phyloP scores from a whole-genome alignment of 2,329 filamentous ascomycete species.

The Beauveria rudraprayagi region DNA sequence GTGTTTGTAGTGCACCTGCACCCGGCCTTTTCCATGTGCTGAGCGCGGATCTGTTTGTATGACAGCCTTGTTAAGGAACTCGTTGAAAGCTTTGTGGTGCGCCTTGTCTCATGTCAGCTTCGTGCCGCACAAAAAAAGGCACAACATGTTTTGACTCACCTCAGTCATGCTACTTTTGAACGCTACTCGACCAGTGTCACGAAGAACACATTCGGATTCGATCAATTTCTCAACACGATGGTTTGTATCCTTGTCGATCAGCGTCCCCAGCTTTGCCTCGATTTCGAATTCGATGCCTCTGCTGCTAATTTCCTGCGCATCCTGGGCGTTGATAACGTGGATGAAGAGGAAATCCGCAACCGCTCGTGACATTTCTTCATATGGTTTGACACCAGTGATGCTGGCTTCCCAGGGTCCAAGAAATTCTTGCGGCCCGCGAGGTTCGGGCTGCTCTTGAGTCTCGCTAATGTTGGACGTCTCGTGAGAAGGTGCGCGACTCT shows the following conservation, averaged over 20 bases:
- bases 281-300: constrained; percentile 76
- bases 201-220: constrained; percentile 61
- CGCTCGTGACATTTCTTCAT: constrained; percentile 64
- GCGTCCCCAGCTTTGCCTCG: constrained; percentile 82
- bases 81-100: constrained; percentile 78
- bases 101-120: constrained; percentile 36
- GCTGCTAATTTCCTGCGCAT: constrained; percentile 54
- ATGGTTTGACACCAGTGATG: constrained; percentile 61
- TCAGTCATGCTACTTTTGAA: constrained; percentile 90
- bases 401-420: constrained; percentile 57
- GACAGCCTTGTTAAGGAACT: constrained; percentile 68
- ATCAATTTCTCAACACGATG: constrained; percentile 61
- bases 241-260: constrained; percentile 66
- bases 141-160: constrained; percentile 40
- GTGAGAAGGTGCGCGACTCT: constrained; percentile 15
- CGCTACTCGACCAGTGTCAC: constrained; percentile 49
- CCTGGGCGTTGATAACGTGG: constrained; percentile 59
- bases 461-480: too few species aligned
- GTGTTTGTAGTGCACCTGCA: constrained; percentile 72
- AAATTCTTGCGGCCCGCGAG: constrained; percentile 24
- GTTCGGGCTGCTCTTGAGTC: constrained; percentile 13
- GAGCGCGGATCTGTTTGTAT: constrained; percentile 48
- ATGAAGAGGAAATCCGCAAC: constrained; percentile 77
- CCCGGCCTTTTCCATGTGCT: constrained; percentile 38
- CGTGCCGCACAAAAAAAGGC: not conserved